Base-by-base conservation (phyloP, 2,329 filamentous ascomycete genomes). In the Xylaria multiplex region DNA sequence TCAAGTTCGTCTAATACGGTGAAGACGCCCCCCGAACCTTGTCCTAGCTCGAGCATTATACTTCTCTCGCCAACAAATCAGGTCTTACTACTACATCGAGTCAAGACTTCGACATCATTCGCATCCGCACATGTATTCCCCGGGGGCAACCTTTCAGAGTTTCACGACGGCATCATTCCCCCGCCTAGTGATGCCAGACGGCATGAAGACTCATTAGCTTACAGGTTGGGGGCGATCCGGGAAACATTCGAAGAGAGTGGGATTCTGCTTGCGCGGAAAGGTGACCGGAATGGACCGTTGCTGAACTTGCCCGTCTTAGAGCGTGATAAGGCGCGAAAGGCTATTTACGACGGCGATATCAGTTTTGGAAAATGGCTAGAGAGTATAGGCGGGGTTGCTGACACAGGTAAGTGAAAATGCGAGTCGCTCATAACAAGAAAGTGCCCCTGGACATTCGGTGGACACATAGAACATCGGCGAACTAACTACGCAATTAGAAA, bases 221-320 rank as follows among this genome's bases (percentile, higher is more conserved):
- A 97, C 75, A 85, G 93, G n/a, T 79, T 92, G 42, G 93, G 91
- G 6, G 96, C 94, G 0, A 88, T 98, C 27, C 85, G 96, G 6
- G 96, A 98, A 82, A 93, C 93, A 0, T 98, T 98, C 75, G 96
- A 99, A 77, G 96, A 98, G 81, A 94, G 92, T 70, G 96, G 96
- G 0, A 93, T 71, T 9, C 43, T 71, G 27, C 70, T 71, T 5
- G 70, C 66, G 46, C 64, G 68, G 5, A 58, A 73, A 22, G 64
- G 55, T 3, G 75, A 79, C 11, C 82, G 35, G 16, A 61, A 83
- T 6, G 85, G 84, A 0, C 79, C 81, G 22, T 79, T 95, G 58
- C 79, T 96, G 35, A 84, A 88, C 46, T 77, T 96, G 6, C 77
- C 84, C 0, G 83, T 87, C 7, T 79, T 79, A 1, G 86, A 89